Base-by-base conservation (phyloP, 345 rosid genomes). In the Salix dunnii region DNA sequence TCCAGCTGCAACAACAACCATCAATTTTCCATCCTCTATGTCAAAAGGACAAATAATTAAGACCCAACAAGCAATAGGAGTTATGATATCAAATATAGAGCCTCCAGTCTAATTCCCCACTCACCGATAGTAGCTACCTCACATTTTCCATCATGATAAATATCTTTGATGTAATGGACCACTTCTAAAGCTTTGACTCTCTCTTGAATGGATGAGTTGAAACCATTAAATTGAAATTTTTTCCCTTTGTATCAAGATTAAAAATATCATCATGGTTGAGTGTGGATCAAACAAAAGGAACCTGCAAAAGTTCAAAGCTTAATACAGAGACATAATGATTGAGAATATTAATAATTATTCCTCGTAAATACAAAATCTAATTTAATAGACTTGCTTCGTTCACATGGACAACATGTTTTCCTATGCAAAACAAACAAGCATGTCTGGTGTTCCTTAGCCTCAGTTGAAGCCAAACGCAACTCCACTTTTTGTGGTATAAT, bases 111-210 rank as follows among this genome's bases (percentile, higher is more conserved):
- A 68, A 72, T 73, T 63, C 23, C 80, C 67, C 71, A 88, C 94
- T 88, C 79, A 96, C 99, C 97, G 84, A 96, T 83, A 58, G 97
- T 88, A 79, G 97, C 99, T 33, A 96, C 76, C 49, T 94, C 98
- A 42, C 99, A 96, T 79, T 94, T 92, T 73, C 97, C 99, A 86
- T 92, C 92, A 80, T 96, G 99, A 79, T 89, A 91, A 75, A 93
- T 90, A 83, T 96, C 98, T 79, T 92, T 96, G 79, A 96, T 89
- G 78, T 91, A 96, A 78, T 96, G 98, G 70, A 94, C 99, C 78
- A 92, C 99, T 84, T 92, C 99, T 79, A 96, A 90, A 64, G 99
- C 97, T 86, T 96, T 96, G 68, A 97, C 98, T 82, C 99, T 92
- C 85, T 94, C 99, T 89, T 92, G 98, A 84, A 94, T 96, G 80